phyloP scores from a whole-genome alignment of 1,284 basidiomycete genomes.

The Ganoderma meredithae region DNA sequence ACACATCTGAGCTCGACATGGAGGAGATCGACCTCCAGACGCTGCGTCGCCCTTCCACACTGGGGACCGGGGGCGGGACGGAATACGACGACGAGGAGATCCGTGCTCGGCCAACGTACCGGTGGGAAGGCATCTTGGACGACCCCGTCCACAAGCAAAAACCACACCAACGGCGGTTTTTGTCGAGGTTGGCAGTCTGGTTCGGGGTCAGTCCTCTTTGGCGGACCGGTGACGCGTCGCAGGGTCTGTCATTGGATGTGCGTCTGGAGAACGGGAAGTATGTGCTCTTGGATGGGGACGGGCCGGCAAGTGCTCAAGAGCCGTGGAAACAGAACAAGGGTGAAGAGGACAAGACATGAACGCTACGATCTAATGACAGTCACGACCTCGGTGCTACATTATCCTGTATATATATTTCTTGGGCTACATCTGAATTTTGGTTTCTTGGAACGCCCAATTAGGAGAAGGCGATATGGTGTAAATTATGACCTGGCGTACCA shows the following conservation, averaged over 20 bases:
- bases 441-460: neutral
- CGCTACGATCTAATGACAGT: constrained; percentile 21
- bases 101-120: constrained; percentile 64
- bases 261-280: constrained; percentile 62
- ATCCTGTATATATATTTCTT: constrained; percentile 14
- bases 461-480: neutral
- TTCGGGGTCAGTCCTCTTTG: constrained; percentile 70
- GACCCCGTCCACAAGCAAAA: constrained; percentile 54
- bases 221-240: constrained; percentile 56
- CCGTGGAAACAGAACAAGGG: constrained; percentile 1
- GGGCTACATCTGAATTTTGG: neutral
- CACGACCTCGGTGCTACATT: constrained; percentile 14
- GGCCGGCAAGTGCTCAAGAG: neutral
- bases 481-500: neutral
- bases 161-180: constrained; percentile 46
- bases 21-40: constrained; percentile 64
- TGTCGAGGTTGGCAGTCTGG: constrained; percentile 69
- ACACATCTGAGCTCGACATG: constrained; percentile 62
- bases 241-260: constrained; percentile 68
- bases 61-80: constrained; percentile 77
- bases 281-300: constrained; percentile 47
- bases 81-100: constrained; percentile 72
- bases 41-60: constrained; percentile 56
- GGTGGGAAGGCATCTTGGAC: constrained; percentile 76
- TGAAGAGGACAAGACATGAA: constrained; percentile 21